Percentiles rank a stretch among this genome's conserved stretches.
phyloP scores from a whole-genome alignment of 2,329 filamentous ascomycete species.

The Nigrospora osmanthi region DNA sequence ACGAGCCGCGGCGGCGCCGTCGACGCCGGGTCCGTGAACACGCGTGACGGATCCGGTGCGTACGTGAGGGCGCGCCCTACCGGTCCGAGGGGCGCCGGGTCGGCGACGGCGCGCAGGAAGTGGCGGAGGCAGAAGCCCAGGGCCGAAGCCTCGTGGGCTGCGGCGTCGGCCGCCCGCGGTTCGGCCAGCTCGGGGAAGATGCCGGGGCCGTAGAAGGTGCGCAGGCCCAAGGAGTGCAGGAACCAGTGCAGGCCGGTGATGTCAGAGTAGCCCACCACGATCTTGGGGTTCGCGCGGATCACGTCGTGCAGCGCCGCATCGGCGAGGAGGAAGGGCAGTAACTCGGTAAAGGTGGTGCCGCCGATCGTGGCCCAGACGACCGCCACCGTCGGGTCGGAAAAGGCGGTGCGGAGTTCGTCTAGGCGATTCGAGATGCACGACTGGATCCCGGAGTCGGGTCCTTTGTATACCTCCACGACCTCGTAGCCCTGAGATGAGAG shows the following conservation, averaged over 20 bases:
- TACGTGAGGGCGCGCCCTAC: conserved; percentile 23
- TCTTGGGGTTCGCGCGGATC: conserved; percentile 28
- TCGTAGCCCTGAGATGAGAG: conserved; percentile 24
- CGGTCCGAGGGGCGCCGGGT: conserved; percentile 17
- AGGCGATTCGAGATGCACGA: conserved; percentile 26
- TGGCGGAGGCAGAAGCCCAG: conserved; percentile 21
- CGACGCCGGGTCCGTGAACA: conserved; percentile 13
- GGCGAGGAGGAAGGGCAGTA: conserved; percentile 26
- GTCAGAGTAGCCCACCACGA: conserved; percentile 33
- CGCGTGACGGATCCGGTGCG: conserved; percentile 13
- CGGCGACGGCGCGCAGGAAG: conserved; percentile 22
- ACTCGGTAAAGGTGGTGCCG: conserved; percentile 28
- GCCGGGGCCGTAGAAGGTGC: conserved; percentile 35
- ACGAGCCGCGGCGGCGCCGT: conserved; percentile 18
- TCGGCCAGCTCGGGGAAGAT: conserved; percentile 30
- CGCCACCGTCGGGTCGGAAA: conserved; percentile 24
- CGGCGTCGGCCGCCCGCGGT: conserved; percentile 10
- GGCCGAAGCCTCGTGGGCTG: conserved; percentile 15
- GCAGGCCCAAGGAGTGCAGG: conserved; percentile 26
- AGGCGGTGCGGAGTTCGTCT: conserved; percentile 27
- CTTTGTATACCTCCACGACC: conserved; percentile 23
- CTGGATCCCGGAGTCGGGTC: conserved; percentile 17
- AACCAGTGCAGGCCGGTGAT: conserved; percentile 35
- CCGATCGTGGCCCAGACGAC: conserved; percentile 32
- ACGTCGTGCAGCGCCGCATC: conserved; percentile 24